Evolutionary conservation across 176 grass and related monocot species (phyloP).

Genomic region (Rhipidocladum racemiflorum): DNA sequence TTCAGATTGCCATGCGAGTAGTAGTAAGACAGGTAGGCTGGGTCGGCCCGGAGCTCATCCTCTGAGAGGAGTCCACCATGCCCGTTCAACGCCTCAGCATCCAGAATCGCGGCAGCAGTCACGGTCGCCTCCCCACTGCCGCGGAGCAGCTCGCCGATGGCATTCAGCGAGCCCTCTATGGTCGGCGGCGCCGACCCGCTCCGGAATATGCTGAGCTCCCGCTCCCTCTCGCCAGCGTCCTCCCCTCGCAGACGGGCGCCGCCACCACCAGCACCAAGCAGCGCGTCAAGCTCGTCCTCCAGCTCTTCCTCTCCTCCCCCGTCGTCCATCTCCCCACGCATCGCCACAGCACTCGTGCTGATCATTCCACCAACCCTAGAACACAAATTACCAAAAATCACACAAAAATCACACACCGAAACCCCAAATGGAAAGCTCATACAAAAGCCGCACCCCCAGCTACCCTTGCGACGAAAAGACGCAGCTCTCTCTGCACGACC

Average conservation of each 20-base stretch:
- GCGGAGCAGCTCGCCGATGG: conserved; percentile 51
- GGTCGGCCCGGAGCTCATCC: conserved; percentile 71
- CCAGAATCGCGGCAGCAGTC: conserved; percentile 34
- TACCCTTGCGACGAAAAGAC: conserved; percentile 24
- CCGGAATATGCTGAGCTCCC: conserved; percentile 70
- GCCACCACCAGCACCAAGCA: conserved; percentile 46
- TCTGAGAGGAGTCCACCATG: conserved; percentile 51
- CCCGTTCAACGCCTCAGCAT: conserved; percentile 38
- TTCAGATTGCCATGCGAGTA: conserved; percentile 94
- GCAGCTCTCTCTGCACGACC: conserved; percentile 40
- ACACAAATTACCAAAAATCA: conserved; percentile 24
- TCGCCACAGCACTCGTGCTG: conserved; percentile 49
- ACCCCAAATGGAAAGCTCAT: conserved; percentile 22
- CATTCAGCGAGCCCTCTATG: conserved; percentile 76
- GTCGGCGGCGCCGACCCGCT: conserved; percentile 95
- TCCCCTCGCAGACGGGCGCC: conserved; percentile 47
- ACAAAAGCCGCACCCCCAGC: neutral
- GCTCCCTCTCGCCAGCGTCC: conserved; percentile 47
- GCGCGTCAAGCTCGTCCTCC: conserved; percentile 57
- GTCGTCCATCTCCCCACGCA: conserved; percentile 46
- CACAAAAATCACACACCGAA: conserved; percentile 4
- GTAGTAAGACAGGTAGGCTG: conserved; percentile 80
- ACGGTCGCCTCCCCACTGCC: conserved; percentile 19
- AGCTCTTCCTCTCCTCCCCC: conserved; percentile 52
- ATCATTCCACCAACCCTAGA: conserved; percentile 46